A percentile compares a stretch with the other conserved stretches of the same genome.
phyloP scores from a whole-genome alignment of 2,329 filamentous ascomycete species.

The Leptographium lundbergii region DNA sequence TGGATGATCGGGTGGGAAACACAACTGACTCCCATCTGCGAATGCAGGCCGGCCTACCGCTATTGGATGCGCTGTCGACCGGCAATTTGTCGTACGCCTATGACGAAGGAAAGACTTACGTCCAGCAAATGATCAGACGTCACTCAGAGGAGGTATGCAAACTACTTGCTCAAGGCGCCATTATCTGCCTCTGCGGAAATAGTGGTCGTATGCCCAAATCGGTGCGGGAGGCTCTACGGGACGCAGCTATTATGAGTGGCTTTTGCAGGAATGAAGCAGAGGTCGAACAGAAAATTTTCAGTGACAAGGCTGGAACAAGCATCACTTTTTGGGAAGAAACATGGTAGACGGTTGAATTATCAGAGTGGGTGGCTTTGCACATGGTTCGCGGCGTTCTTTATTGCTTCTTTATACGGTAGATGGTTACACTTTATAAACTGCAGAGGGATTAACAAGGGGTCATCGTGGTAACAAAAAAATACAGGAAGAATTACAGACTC shows the following conservation, averaged over 20 bases:
- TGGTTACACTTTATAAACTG: background rate
- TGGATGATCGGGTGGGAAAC: background rate
- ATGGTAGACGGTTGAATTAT: constrained; percentile 28
- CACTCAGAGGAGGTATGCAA: constrained; percentile 24
- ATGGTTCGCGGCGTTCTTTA: background rate
- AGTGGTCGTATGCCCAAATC: constrained; percentile 45
- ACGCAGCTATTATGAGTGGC: constrained; percentile 29
- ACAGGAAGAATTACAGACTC: too few relatives aligned
- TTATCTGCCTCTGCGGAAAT: constrained; percentile 43
- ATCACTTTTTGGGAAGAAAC: constrained; percentile 46
- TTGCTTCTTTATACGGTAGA: background rate
- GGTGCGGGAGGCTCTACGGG: constrained; percentile 37
- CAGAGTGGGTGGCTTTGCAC: background rate
- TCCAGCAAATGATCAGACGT: constrained; percentile 39
- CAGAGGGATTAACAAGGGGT: too few relatives aligned
- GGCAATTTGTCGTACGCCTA: background rate
- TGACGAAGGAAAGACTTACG: constrained; percentile 35
- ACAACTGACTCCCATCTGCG: background rate
- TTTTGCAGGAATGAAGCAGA: constrained; percentile 19
- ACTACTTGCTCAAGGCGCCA: constrained; percentile 26
- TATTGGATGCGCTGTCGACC: background rate
- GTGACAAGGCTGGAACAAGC: constrained; percentile 15
- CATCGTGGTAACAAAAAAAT: too few relatives aligned
- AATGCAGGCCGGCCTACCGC: background rate
- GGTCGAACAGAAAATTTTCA: constrained; percentile 21